Percentiles rank a stretch among this genome's conserved stretches.
Conservation (phyloP, 2,329 filamentous ascomycete genomes). For the Penicillium polonicum region DNA sequence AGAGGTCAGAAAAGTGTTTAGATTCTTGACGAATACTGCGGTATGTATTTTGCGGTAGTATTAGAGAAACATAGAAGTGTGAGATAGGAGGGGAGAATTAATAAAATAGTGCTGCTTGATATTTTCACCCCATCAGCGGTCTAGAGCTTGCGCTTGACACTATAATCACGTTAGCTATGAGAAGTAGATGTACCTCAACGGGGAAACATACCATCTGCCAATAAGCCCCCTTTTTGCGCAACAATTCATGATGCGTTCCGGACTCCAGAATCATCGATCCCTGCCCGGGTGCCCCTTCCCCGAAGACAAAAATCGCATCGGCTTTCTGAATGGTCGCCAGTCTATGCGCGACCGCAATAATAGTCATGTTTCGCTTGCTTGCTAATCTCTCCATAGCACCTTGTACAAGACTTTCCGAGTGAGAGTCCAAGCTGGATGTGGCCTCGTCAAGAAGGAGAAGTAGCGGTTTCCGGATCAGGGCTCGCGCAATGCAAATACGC, state of each 20-base stretch:
- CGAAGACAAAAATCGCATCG: slow-evolving; percentile 55
- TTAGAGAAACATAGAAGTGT: background rate
- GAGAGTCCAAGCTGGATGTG: slow-evolving; percentile 61
- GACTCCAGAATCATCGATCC: slow-evolving; percentile 53
- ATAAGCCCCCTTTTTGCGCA: slow-evolving; percentile 2
- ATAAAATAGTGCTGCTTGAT: background rate
- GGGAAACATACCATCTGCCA: slow-evolving; percentile 1
- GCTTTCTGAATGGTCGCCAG: slow-evolving; percentile 7
- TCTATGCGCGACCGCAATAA: slow-evolving; percentile 56
- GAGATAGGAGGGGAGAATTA: background rate
- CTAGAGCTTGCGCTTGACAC: slow-evolving; percentile 8
- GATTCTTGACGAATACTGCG: too few species aligned
- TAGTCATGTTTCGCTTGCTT: slow-evolving; percentile 58
- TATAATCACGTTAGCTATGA: background rate
- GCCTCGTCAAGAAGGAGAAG: slow-evolving; percentile 61
- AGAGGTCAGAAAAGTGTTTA: too few species aligned
- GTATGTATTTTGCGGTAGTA: too few species aligned
- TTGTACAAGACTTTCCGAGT: slow-evolving; percentile 67
- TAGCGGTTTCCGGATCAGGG: slow-evolving; percentile 52
- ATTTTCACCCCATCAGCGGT: background rate
- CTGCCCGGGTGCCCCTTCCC: slow-evolving; percentile 49
- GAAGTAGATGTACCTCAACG: too few species aligned
- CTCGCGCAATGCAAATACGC: slow-evolving; percentile 56
- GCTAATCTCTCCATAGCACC: slow-evolving; percentile 63
- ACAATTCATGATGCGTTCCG: slow-evolving; percentile 1